These are phyloP conservation scores for Pistacia atlantica DNA, from an alignment of 345 rosid species.

Conservation along the genomic window DNA sequence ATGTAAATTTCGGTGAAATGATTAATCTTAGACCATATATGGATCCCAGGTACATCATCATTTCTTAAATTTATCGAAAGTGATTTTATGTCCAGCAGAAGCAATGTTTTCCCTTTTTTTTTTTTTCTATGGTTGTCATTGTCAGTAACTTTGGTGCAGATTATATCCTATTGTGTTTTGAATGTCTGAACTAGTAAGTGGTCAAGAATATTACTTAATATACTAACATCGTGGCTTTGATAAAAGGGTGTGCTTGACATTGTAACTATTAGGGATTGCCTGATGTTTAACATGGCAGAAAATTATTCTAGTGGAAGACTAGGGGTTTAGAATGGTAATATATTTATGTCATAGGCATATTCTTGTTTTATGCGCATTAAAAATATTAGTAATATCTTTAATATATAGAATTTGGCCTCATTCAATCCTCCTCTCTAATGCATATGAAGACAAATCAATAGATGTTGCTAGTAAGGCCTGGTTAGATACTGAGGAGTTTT, in stretches of 20 bases:
- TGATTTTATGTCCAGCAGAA: neutral
- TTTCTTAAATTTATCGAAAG: neutral
- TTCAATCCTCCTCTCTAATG: neutral
- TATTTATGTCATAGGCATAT: neutral
- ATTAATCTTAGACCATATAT: conserved; percentile 75
- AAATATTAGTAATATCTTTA: neutral
- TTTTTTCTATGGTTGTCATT: neutral
- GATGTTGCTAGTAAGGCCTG: neutral
- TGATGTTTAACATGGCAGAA: conserved; percentile 9
- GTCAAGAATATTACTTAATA: neutral
- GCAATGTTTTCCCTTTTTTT: neutral
- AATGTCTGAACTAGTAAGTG: neutral
- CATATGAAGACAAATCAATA: neutral
- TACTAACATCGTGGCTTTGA: neutral
- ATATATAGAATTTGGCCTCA: neutral
- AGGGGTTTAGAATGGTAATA: neutral
- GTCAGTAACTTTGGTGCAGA: neutral
- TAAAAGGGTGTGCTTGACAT: neutral
- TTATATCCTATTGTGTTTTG: neutral
- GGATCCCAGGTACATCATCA: conserved; percentile 70
- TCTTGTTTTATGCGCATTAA: neutral
- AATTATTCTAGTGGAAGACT: neutral
- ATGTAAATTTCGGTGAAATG: conserved; percentile 69
- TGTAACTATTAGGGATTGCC: neutral
- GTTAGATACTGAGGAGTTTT: neutral